Conservation (phyloP, 2,329 filamentous ascomycete species). For the Xylariaceae sp. region DNA sequence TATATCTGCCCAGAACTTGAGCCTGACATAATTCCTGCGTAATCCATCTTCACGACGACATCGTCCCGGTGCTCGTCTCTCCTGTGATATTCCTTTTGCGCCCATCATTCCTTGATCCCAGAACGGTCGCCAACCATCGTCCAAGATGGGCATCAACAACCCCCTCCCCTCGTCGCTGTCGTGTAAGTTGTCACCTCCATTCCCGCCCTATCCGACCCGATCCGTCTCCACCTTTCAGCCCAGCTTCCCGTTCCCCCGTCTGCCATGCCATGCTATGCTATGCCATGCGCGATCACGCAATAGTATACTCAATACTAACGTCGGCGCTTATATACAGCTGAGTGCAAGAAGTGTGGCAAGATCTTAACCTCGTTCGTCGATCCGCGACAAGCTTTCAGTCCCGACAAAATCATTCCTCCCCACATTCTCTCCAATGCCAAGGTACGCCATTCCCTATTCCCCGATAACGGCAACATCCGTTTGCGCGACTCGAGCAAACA, state of each 20-base stretch:
- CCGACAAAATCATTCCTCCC: slow-evolving; percentile 95
- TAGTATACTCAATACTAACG: slow-evolving; percentile 11
- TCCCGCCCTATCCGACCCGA: slow-evolving; percentile 18
- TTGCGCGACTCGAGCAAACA: not conserved
- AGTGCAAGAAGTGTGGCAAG: slow-evolving; percentile 96
- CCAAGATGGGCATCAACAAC: slow-evolving; percentile 59
- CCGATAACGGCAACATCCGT: not conserved
- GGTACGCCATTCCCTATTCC: slow-evolving; percentile 41
- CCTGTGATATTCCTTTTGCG: not conserved
- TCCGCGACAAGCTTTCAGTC: slow-evolving; percentile 85
- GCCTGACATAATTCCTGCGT: slow-evolving; percentile 14
- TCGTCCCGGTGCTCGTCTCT: not conserved
- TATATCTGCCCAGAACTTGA: not conserved
- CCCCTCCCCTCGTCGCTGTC: slow-evolving; percentile 62
- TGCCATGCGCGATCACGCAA: slow-evolving; percentile 8
- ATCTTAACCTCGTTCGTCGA: slow-evolving; percentile 94
- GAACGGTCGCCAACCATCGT: slow-evolving; percentile 7
- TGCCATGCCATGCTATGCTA: not conserved
- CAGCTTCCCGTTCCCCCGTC: not conserved
- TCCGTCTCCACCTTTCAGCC: not conserved
- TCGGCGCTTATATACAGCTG: slow-evolving; percentile 52
- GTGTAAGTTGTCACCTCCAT: slow-evolving; percentile 45
- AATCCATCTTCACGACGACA: slow-evolving; percentile 2
- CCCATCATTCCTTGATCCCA: slow-evolving; percentile 3
- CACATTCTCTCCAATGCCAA: slow-evolving; percentile 86